Conservation (phyloP, 2,329 filamentous ascomycete genomes). For the Colletotrichum sublineola region DNA sequence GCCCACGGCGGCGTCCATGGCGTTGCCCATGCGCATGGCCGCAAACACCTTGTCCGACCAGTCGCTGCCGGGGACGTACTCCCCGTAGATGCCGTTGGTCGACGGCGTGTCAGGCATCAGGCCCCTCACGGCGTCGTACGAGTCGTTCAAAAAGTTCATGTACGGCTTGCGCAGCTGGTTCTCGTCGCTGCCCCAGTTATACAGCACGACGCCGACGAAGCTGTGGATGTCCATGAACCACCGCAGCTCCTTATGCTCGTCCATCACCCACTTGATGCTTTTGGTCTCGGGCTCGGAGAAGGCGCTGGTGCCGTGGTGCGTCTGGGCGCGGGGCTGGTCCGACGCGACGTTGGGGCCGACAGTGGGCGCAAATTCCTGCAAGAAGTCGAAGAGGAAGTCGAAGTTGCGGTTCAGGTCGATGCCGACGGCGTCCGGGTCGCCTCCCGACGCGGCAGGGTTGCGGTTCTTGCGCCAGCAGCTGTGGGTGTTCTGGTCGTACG, state of each 20-base stretch:
- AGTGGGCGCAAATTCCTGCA: slow-evolving; percentile 55
- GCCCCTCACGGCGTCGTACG: slow-evolving; percentile 66
- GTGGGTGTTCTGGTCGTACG: slow-evolving; percentile 65
- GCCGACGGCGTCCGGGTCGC: slow-evolving; percentile 53
- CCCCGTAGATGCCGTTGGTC: slow-evolving; percentile 55
- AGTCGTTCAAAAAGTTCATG: slow-evolving; percentile 66
- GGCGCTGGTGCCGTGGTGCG: slow-evolving; percentile 64
- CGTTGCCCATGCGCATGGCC: slow-evolving; percentile 51
- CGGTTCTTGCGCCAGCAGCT: slow-evolving; percentile 71
- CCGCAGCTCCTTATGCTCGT: slow-evolving; percentile 62
- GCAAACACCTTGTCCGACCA: slow-evolving; percentile 49
- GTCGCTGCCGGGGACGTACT: slow-evolving; percentile 59
- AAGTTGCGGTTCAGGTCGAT: slow-evolving; percentile 71
- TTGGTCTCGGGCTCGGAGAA: slow-evolving; percentile 70
- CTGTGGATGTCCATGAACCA: slow-evolving; percentile 74
- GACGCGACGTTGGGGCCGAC: slow-evolving; percentile 58
- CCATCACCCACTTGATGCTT: slow-evolving; percentile 66
- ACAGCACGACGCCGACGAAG: slow-evolving; percentile 60
- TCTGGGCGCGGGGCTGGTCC: slow-evolving; percentile 58
- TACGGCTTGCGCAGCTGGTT: slow-evolving; percentile 59
- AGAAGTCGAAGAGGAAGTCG: slow-evolving; percentile 69
- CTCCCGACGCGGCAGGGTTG: slow-evolving; percentile 55
- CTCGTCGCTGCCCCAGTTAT: slow-evolving; percentile 70
- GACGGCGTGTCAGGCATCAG: slow-evolving; percentile 54
- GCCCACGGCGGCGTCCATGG: slow-evolving; percentile 56